Base-by-base conservation (phyloP, 2,329 filamentous ascomycete species). In the Orbilia quercus region DNA sequence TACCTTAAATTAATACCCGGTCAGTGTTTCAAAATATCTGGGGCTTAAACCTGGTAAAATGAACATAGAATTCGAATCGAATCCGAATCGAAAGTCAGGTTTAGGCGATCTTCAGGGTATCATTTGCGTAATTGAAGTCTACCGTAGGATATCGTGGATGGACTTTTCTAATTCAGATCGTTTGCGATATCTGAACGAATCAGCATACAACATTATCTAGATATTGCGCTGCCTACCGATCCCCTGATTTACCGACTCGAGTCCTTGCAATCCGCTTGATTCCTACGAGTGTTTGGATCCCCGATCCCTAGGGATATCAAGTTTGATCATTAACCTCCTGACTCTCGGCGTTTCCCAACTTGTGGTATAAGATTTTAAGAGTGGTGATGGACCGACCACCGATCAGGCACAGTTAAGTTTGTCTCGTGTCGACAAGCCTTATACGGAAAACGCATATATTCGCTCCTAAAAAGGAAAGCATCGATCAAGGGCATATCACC, bases 341-440 rank as follows among this genome's bases (percentile, higher is more conserved):
- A 55, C 28, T 28, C 28, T 28, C 34, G 25, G 51, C 22, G 31
- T 55, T 38, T 16, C 20, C 44, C 16, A 45, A 34, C n/a, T n/a
- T n/a, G n/a, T n/a, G n/a, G n/a, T n/a, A n/a, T n/a, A n/a, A n/a
- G n/a, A n/a, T n/a, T 25, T 36, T 53, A 18, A 47, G 28, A 31
- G 28, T 22, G n/a, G n/a, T 25, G 31, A 45, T 53, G 50, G 34
- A 18, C 18, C 31, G n/a, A n/a, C n/a, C n/a, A n/a, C n/a, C n/a
- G n/a, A 28, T 28, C 23, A 38, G 16, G 18, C 42, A 34, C 20
- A 47, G 38, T n/a, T n/a, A n/a, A n/a, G n/a, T 12, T 25, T 67
- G 63, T 67, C 63, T 67, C 63, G 63, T 59, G 45, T 67, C 23
- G 11, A 59, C 16, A 50, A 59, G 34, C 63, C 53, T 25, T 45